phyloP scores from a whole-genome alignment of 805 yeast species.

The Candida hungchunana region DNA sequence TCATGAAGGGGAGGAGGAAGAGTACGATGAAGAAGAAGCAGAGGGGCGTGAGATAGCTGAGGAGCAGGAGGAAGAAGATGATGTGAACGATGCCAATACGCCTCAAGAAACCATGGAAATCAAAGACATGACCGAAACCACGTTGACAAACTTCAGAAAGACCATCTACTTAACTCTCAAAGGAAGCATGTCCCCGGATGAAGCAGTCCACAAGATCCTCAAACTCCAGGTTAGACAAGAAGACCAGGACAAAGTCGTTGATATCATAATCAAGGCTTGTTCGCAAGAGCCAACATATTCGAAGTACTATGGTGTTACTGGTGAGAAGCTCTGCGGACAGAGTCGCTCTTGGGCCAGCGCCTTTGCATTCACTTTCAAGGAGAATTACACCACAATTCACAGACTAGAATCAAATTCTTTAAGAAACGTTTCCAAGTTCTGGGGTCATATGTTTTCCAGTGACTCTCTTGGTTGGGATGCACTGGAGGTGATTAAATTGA shows the following conservation, averaged over 20 bases:
- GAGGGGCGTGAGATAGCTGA: conserved; percentile 34
- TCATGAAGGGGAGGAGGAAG: conserved; percentile 44
- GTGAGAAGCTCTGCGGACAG: conserved; percentile 55
- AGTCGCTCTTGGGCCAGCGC: conserved; percentile 53
- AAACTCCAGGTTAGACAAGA: conserved; percentile 40
- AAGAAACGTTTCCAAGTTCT: conserved; percentile 75
- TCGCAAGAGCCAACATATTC: conserved; percentile 84
- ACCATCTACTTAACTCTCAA: conserved; percentile 76
- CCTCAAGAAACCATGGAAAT: conserved; percentile 29
- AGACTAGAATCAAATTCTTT: conserved; percentile 68
- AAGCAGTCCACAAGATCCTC: conserved; percentile 83
- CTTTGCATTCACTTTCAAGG: conserved; percentile 49
- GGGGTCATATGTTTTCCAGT: conserved; percentile 78
- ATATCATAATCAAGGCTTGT: conserved; percentile 75
- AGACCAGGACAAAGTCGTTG: conserved; percentile 53
- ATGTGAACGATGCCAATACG: conserved; percentile 29
- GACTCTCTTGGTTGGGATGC: conserved; percentile 65
- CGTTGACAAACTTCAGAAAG: conserved; percentile 62
- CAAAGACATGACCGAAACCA: conserved; percentile 66
- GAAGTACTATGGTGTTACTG: conserved; percentile 76
- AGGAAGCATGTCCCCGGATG: conserved; percentile 89
- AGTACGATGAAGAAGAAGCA: conserved; percentile 20
- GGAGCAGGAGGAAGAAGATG: conserved; percentile 1
- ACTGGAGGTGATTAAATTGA: conserved; percentile 51
- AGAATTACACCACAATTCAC: conserved; percentile 54